A percentile compares a stretch with the other conserved stretches of the same genome.
Conservation (phyloP, 768 basidiomycete species). For the Dentipellis sp. region DNA sequence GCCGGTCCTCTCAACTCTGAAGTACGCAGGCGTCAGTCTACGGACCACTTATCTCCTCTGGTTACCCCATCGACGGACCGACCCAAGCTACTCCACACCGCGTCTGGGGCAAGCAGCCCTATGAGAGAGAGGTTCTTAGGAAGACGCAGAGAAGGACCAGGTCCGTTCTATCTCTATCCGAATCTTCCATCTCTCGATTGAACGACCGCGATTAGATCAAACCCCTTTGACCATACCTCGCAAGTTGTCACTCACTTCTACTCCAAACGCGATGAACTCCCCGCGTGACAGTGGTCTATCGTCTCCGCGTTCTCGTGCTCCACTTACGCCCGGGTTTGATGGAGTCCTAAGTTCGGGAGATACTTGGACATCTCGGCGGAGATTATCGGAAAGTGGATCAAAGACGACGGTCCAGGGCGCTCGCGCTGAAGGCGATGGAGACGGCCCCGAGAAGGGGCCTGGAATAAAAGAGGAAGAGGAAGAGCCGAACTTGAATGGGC, state of each 20-base stretch:
- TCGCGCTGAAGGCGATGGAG: conserved; percentile 31
- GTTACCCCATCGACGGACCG: conserved; percentile 48
- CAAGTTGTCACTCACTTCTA: conserved; percentile 59
- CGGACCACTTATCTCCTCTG: conserved; percentile 57
- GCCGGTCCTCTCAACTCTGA: conserved; percentile 79
- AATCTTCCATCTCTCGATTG: not conserved
- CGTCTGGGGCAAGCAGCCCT: conserved; percentile 40
- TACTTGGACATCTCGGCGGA: conserved; percentile 58
- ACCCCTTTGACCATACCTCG: conserved; percentile 45
- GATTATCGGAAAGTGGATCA: conserved; percentile 45
- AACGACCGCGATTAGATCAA: conserved; percentile 37
- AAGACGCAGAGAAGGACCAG: conserved; percentile 63
- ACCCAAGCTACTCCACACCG: conserved; percentile 44
- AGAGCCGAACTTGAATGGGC: conserved; percentile 1
- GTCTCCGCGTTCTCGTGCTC: conserved; percentile 58
- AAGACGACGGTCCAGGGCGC: conserved; percentile 30
- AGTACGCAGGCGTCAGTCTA: conserved; percentile 76
- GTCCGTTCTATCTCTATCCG: conserved; percentile 25
- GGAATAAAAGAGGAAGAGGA: conserved; percentile 60
- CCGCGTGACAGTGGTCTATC: conserved; percentile 51
- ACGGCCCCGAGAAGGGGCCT: conserved; percentile 31
- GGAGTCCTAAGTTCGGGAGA: conserved; percentile 62
- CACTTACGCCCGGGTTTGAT: conserved; percentile 55
- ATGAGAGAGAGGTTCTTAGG: conserved; percentile 57
- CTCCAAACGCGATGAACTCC: conserved; percentile 43